Percentiles rank a stretch among this genome's conserved stretches.
phyloP scores from a whole-genome alignment of 2,329 filamentous ascomycete genomes.

The Cordyceps fumosorosea region DNA sequence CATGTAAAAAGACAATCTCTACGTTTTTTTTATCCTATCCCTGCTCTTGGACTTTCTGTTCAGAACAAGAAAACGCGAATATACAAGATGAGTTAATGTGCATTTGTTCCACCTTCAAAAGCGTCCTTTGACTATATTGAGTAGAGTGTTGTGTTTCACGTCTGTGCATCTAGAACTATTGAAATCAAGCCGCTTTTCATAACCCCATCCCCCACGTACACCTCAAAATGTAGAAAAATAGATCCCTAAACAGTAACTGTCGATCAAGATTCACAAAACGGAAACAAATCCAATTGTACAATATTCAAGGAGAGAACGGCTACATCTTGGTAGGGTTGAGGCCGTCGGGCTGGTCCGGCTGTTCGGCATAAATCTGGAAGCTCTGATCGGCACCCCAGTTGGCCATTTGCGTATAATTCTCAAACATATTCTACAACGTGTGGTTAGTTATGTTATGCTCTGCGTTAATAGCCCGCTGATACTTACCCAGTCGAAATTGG shows the following conservation, averaged over 20 bases:
- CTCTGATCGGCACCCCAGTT: constrained; percentile 46
- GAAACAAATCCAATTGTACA: constrained; percentile 1
- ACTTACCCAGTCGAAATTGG: constrained; percentile 55
- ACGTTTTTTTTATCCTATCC: not conserved
- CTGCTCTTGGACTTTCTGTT: not conserved
- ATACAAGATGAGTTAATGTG: not conserved
- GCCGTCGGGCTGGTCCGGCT: not conserved
- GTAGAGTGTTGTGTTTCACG: not conserved
- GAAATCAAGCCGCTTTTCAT: not conserved
- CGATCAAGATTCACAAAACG: not conserved
- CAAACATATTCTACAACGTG: constrained; percentile 42
- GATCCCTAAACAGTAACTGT: not conserved
- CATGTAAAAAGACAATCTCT: constrained; percentile 14
- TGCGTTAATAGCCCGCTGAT: not conserved
- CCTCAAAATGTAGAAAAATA: not conserved
- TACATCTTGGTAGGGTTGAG: constrained; percentile 8
- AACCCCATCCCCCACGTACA: not conserved
- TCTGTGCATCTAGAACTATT: not conserved
- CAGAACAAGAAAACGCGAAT: not conserved
- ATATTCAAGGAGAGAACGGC: not conserved
- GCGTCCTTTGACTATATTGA: not conserved
- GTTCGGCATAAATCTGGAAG: constrained; percentile 43
- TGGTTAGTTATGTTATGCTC: constrained; percentile 19
- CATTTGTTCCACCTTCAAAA: not conserved
- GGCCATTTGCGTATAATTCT: constrained; percentile 49